phyloP scores from a whole-genome alignment of 148 eudicot genomes.

The Rheum nobile region DNA sequence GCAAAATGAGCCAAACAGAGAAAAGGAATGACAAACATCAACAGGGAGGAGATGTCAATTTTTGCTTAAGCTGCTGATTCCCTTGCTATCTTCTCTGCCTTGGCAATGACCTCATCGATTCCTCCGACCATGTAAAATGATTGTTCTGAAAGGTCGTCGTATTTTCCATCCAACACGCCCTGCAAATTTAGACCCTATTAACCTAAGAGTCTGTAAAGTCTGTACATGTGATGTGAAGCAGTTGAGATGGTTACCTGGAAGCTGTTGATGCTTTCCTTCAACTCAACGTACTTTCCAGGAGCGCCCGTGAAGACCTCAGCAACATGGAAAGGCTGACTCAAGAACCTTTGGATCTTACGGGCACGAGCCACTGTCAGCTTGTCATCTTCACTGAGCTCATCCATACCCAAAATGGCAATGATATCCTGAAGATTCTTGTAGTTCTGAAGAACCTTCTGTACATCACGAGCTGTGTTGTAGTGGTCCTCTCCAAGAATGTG shows the following conservation, averaged over 20 bases:
- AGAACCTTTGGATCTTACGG: slow-evolving; percentile 79
- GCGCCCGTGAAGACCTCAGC: slow-evolving; percentile 9
- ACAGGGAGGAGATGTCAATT: neutral
- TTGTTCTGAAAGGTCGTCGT: slow-evolving; percentile 88
- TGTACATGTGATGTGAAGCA: neutral
- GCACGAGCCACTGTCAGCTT: slow-evolving; percentile 97
- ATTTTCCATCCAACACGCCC: slow-evolving; percentile 98
- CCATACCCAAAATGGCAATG: slow-evolving; percentile 98
- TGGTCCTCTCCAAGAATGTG: slow-evolving; percentile 92
- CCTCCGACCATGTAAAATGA: slow-evolving; percentile 99
- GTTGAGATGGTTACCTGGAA: slow-evolving; percentile 58
- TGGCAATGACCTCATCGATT: slow-evolving; percentile 88
- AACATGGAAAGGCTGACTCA: slow-evolving; percentile 79
- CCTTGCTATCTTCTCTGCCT: slow-evolving; percentile 95
- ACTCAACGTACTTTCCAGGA: slow-evolving; percentile 87
- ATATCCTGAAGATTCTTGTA: slow-evolving; percentile 98
- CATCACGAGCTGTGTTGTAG: slow-evolving; percentile 97
- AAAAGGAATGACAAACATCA: no score
- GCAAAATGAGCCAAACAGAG: neutral
- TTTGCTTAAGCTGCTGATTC: slow-evolving; percentile 53
- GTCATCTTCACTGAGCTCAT: slow-evolving; percentile 96
- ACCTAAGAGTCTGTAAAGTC: neutral
- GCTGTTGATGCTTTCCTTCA: slow-evolving; percentile 80
- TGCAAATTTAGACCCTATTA: slow-evolving; percentile 8
- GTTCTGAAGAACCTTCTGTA: slow-evolving; percentile 89